Evolutionary conservation across 805 yeast species (phyloP).

Genomic region (Yarrowia sp.): DNA sequence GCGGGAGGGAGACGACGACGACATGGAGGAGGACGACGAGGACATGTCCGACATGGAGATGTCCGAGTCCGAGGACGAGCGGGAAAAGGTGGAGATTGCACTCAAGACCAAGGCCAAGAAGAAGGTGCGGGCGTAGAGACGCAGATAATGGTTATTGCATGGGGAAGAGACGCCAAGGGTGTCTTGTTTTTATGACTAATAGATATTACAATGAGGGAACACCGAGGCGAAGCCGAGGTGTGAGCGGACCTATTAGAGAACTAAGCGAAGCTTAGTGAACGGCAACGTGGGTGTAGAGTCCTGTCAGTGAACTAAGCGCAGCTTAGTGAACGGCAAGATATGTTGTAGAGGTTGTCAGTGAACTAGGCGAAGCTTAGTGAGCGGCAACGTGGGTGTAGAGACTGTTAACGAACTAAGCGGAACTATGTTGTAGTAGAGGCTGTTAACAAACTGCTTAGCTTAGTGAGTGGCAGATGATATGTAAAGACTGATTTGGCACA

Average conservation of each 20-base stretch:
- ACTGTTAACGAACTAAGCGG: neutral
- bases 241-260: no score
- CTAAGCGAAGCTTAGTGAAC: neutral
- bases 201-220: neutral
- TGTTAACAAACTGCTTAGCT: no score
- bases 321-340: no score
- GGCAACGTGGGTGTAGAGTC: neutral
- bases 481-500: no score
- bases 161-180: neutral
- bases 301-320: no score
- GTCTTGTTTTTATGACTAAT: slow-evolving; percentile 14
- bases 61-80: slow-evolving; percentile 23
- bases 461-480: no score
- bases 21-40: slow-evolving; percentile 60
- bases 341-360: neutral
- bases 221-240: neutral
- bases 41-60: neutral
- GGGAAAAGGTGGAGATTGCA: slow-evolving; percentile 32
- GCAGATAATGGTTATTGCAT: slow-evolving; percentile 14
- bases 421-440: no score
- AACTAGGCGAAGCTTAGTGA: no score
- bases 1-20: slow-evolving; percentile 54
- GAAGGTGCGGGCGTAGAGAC: slow-evolving; percentile 10
- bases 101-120: slow-evolving; percentile 34
- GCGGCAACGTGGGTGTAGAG: no score